Evolutionary conservation across 2,329 filamentous ascomycete species (phyloP), one percentile per base, ranked within the genome.

Genomic region (Xylariaceae sp.): DNA sequence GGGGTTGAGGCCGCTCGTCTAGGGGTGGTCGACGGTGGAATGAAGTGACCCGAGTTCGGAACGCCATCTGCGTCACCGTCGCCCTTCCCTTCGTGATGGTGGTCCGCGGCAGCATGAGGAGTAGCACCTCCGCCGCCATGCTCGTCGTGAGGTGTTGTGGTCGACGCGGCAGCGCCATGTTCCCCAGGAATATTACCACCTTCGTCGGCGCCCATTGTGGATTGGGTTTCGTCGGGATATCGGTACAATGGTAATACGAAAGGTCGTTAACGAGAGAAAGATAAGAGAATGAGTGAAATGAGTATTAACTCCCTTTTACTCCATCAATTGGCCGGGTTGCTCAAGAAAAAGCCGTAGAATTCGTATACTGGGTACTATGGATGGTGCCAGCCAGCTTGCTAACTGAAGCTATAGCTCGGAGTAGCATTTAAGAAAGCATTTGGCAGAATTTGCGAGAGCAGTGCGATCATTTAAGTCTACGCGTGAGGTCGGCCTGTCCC

Each of bases 121-220:
- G 54, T 53, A 16, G 49, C 54, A 16, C 56, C 56, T 8, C 56
- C 53, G 12, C 56, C 56, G 7, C 56, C 53, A 13, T 46, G 41
- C n/a, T 34, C 47, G 7, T 41, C 49, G 36, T 57, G 56, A 19
- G 32, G n/a, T n/a, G n/a, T 49, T 36, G 43, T 51, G 10, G 21
- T 29, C 5, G 46, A n/a, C 2, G 51, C n/a, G n/a, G n/a, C 54
- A 39, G 39, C 53, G 41, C 47, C 53, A 13, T 54, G 47, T 4
- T 32, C 52, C 12, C 41, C 43, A 6, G 51, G 46, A 39, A 26
- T 21, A 30, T 13, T 21, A n/a, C 26, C 45, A 42, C 62, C 62
- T 32, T 55, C 58, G 49, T 65, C 64, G 8, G 63, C 64, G 15
- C 53, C 58, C 64, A 66, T 66, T 53, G 49, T 55, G 18, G 29